Conservation (phyloP, 495 filamentous ascomycete genomes). For the Aspergillus steynii region DNA sequence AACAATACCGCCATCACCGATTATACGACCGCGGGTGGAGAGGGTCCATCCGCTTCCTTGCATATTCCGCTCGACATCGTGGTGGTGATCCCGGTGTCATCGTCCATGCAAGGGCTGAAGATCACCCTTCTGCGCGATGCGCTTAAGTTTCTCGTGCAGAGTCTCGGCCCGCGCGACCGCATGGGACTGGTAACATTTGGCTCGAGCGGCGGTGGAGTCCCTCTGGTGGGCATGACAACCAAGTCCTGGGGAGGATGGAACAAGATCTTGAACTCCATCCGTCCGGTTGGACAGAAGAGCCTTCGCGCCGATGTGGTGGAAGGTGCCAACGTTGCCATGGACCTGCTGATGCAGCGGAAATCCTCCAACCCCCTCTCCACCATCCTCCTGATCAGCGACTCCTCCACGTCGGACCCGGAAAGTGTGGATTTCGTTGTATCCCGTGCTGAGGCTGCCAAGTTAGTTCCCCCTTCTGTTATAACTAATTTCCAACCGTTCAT, state of each 20-base stretch:
- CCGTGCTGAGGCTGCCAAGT: slow-evolving; percentile 97
- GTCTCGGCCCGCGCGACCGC: slow-evolving; percentile 89
- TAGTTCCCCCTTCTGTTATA: slow-evolving; percentile 32
- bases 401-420: slow-evolving; percentile 93
- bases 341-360: slow-evolving; percentile 96
- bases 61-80: slow-evolving; percentile 96
- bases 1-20: slow-evolving; percentile 49
- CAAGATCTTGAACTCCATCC: slow-evolving; percentile 83
- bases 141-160: slow-evolving; percentile 87
- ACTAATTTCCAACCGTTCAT: background rate
- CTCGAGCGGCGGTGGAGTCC: slow-evolving; percentile 88
- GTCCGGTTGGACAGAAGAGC: slow-evolving; percentile 94
- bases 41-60: slow-evolving; percentile 60
- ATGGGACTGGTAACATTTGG: slow-evolving; percentile 99
- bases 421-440: slow-evolving; percentile 98
- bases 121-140: slow-evolving; percentile 94
- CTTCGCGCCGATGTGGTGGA: slow-evolving; percentile 96
- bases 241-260: slow-evolving; percentile 92
- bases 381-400: slow-evolving; percentile 97
- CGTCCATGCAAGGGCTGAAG: slow-evolving; percentile 98
- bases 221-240: slow-evolving; percentile 95
- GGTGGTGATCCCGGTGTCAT: slow-evolving; percentile 94
- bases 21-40: slow-evolving; percentile 65
- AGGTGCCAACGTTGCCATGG: slow-evolving; percentile 98
- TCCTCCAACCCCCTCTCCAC: slow-evolving; percentile 94